phyloP scores from a whole-genome alignment of 345 rosid species.

The Brassica incana region DNA sequence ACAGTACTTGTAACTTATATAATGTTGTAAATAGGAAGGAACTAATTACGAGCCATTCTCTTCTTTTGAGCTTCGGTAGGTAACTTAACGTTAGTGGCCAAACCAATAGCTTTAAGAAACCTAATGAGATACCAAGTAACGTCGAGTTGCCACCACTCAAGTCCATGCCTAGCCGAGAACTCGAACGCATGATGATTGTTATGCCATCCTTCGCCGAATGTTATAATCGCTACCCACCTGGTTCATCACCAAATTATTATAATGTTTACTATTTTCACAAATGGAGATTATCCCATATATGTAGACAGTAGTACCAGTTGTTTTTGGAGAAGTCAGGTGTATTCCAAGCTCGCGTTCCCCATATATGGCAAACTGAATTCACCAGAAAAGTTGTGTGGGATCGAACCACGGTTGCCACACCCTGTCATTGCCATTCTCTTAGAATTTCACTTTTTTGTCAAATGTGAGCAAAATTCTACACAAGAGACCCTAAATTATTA shows the following conservation, averaged over 20 bases:
- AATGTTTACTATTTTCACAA: not conserved
- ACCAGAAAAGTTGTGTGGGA: slow-evolving; percentile 64
- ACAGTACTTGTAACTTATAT: too few relatives aligned
- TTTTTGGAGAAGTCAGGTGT: slow-evolving; percentile 71
- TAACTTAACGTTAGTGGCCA: slow-evolving; percentile 70
- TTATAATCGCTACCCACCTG: slow-evolving; percentile 67
- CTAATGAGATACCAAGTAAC: slow-evolving; percentile 64
- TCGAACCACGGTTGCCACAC: slow-evolving; percentile 54
- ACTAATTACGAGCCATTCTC: not conserved
- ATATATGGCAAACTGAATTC: slow-evolving; percentile 70
- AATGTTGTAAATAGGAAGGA: too few relatives aligned
- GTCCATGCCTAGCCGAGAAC: slow-evolving; percentile 72
- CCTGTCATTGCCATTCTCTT: slow-evolving; percentile 41
- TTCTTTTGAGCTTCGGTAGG: slow-evolving; percentile 50
- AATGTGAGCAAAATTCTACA: too few relatives aligned
- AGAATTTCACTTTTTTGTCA: not conserved
- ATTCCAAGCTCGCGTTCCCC: slow-evolving; percentile 78
- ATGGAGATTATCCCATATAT: not conserved
- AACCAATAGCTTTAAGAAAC: slow-evolving; percentile 56
- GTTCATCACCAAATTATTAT: not conserved
- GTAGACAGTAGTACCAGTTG: slow-evolving; percentile 48
- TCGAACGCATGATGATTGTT: slow-evolving; percentile 83
- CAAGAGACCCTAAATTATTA: too few relatives aligned
- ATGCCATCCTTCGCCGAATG: slow-evolving; percentile 90
- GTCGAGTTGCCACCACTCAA: slow-evolving; percentile 83